Evolutionary conservation across 129 eudicot species (phyloP).

Genomic region (Deinandra increscens): DNA sequence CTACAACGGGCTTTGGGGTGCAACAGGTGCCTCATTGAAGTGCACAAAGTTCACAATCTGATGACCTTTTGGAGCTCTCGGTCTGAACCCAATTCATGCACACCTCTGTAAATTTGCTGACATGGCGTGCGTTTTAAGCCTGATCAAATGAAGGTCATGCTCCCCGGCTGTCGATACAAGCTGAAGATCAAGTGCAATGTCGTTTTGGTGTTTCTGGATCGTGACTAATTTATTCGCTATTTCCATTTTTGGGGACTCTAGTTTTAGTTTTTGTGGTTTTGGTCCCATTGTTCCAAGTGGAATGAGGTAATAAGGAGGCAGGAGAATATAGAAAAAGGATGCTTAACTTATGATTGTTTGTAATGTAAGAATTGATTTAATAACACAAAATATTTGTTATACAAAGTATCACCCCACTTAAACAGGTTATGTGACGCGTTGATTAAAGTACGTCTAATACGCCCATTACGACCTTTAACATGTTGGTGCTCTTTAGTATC

Average conservation of each 20-base stretch:
- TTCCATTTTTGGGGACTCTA: conserved; percentile 22
- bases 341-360: conserved; percentile 7
- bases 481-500: too few relatives aligned
- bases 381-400: neutral
- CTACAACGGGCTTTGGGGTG: conserved; percentile 12
- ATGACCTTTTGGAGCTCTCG: neutral
- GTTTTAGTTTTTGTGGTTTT: conserved; percentile 17
- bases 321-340: conserved; percentile 17
- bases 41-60: neutral
- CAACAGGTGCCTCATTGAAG: conserved; percentile 5
- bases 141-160: conserved; percentile 5
- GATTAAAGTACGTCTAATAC: too few relatives aligned
- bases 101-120: conserved; percentile 35
- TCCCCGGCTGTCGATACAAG: conserved; percentile 1
- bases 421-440: neutral
- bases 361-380: neutral
- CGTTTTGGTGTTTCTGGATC: neutral
- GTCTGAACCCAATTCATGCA: conserved; percentile 4
- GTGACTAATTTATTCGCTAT: conserved; percentile 20
- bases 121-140: conserved; percentile 19
- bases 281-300: conserved; percentile 15
- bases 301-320: conserved; percentile 30
- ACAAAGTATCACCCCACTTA: neutral
- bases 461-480: too few relatives aligned
- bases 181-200: conserved; percentile 13